A percentile compares a stretch with the other conserved stretches of the same genome.
Evolutionary conservation across 306 rosid genomes (phyloP).

Genomic region (Vigna angularis): DNA sequence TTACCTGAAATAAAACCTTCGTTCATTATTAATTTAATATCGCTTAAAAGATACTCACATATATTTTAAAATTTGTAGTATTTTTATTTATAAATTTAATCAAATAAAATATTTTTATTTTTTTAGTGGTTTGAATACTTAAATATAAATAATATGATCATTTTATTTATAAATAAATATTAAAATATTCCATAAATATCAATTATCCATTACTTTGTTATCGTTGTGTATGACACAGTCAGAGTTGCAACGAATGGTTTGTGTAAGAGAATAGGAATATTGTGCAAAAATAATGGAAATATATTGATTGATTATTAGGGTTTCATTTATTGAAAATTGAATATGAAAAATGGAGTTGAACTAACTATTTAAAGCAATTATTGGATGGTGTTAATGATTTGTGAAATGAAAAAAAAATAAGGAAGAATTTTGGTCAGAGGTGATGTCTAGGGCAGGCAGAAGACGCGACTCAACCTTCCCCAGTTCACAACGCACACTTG

Average conservation of each 20-base stretch:
- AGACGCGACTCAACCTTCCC: constrained; percentile 36
- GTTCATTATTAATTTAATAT: too few species aligned
- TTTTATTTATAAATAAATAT: too few species aligned
- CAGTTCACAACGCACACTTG: background rate
- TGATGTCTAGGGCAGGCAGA: constrained; percentile 35
- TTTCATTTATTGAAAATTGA: background rate
- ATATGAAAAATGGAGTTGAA: background rate
- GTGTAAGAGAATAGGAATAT: constrained; percentile 3
- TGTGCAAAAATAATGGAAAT: background rate
- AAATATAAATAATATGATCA: too few species aligned
- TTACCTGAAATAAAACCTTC: too few species aligned
- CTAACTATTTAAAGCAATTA: background rate
- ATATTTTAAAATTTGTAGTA: too few species aligned
- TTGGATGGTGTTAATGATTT: background rate
- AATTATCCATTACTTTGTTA: too few species aligned
- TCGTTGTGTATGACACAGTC: background rate
- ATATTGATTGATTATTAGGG: background rate
- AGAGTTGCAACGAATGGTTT: background rate
- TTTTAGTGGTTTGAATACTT: too few species aligned
- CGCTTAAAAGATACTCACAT: too few species aligned
- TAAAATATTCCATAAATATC: too few species aligned
- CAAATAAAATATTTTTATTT: too few species aligned
- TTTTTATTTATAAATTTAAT: too few species aligned
- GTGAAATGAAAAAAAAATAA: background rate
- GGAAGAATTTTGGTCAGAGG: constrained; percentile 32